phyloP scores from a whole-genome alignment of 768 basidiomycete species.

The Candolleomyces aberdarensis region DNA sequence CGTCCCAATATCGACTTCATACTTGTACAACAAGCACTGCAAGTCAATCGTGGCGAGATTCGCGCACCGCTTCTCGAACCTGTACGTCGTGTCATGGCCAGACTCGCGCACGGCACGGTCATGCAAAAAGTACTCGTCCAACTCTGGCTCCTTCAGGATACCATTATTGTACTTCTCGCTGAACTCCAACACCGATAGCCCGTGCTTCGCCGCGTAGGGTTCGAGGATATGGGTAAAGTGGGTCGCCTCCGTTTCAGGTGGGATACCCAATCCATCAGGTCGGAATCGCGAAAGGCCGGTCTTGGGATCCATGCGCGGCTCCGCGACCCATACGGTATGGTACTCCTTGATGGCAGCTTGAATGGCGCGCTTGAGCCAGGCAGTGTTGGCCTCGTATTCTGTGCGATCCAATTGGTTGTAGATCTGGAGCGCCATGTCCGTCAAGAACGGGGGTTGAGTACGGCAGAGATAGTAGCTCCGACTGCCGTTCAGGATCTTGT shows the following conservation, averaged over 20 bases:
- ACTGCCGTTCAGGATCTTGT: constrained; percentile 95
- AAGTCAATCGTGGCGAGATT: constrained; percentile 96
- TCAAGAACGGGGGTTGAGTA: constrained; percentile 97
- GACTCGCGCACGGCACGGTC: constrained; percentile 96
- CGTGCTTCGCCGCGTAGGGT: constrained; percentile 89
- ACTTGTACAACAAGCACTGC: constrained; percentile 96
- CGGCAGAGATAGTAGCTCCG: constrained; percentile 94
- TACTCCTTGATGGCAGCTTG: constrained; percentile 99
- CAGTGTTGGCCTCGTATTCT: constrained; percentile 73
- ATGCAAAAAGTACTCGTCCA: constrained; percentile 97
- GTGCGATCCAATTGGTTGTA: constrained; percentile 93
- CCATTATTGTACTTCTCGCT: constrained; percentile 94
- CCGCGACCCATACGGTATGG: constrained; percentile 94
- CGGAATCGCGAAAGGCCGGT: constrained; percentile 94
- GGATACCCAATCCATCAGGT: constrained; percentile 92
- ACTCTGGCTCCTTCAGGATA: constrained; percentile 72
- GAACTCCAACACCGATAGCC: constrained; percentile 92
- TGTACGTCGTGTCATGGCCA: constrained; percentile 94
- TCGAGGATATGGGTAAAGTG: constrained; percentile 98
- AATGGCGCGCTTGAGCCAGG: constrained; percentile 94
- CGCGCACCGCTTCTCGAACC: constrained; percentile 96
- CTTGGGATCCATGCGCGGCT: constrained; percentile 91
- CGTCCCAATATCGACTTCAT: constrained; percentile 97
- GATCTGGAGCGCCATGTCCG: constrained; percentile 97
- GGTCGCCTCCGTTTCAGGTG: constrained; percentile 96